phyloP scores from a whole-genome alignment of 1,284 basidiomycete genomes.

The Pterulicium gracile region DNA sequence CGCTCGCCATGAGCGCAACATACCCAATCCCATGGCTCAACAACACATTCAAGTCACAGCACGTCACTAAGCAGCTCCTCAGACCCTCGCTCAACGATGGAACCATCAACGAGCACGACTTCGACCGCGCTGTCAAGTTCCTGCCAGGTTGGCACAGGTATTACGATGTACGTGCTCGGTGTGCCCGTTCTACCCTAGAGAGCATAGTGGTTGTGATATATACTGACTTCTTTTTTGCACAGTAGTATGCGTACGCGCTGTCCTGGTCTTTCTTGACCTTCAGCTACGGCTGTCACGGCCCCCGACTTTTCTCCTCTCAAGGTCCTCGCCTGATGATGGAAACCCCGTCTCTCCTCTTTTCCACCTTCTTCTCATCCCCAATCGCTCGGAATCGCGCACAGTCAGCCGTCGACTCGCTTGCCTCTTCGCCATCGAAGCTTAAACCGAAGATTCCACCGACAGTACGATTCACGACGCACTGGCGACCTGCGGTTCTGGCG shows the following conservation, averaged over 20 bases:
- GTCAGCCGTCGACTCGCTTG: background rate
- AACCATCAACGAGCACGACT: background rate
- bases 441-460: background rate
- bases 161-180: background rate
- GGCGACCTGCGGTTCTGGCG: background rate
- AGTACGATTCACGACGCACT: background rate
- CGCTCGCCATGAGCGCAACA: background rate
- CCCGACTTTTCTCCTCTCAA: background rate
- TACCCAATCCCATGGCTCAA: background rate
- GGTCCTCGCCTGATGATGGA: too few species aligned
- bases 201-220: too few species aligned
- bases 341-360: background rate
- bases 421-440: background rate
- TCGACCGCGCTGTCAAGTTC: background rate
- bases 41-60: background rate
- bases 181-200: too few species aligned
- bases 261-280: background rate
- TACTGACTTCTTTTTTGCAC: too few species aligned
- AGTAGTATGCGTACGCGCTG: background rate
- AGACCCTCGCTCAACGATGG: background rate
- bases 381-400: background rate
- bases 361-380: background rate
- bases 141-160: background rate
- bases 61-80: background rate
- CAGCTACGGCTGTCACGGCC: background rate